Percentiles rank a stretch among this genome's conserved stretches.
Evolutionary conservation across 495 filamentous ascomycete genomes (phyloP).

Genomic region (Trichoderma orchidacearum): DNA sequence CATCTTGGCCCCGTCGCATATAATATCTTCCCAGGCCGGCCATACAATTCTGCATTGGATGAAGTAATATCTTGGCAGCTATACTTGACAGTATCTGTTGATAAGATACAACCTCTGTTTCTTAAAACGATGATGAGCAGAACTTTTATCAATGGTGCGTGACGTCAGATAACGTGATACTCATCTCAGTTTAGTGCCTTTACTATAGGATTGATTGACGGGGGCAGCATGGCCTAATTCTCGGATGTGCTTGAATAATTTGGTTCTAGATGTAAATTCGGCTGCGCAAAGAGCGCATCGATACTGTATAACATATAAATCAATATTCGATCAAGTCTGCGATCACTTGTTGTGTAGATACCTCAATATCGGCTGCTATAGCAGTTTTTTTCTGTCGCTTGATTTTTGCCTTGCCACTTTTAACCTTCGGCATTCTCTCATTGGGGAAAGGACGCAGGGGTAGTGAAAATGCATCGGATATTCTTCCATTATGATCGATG

Average conservation of each 20-base stretch:
- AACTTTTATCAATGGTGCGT: too few relatives aligned
- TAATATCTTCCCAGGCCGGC: too few relatives aligned
- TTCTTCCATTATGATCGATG: constrained; percentile 4
- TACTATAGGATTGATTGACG: constrained; percentile 6
- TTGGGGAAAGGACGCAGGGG: background rate
- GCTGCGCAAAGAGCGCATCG: constrained; percentile 51
- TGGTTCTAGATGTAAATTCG: constrained; percentile 53
- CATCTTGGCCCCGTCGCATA: too few relatives aligned
- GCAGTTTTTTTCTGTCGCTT: constrained; percentile 69
- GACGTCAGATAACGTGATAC: background rate
- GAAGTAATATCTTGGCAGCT: background rate
- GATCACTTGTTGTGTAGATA: constrained; percentile 10
- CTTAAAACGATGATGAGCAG: too few relatives aligned
- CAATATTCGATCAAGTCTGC: background rate
- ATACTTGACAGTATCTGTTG: background rate
- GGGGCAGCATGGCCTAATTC: constrained; percentile 24
- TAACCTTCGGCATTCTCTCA: constrained; percentile 19
- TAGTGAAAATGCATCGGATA: constrained; percentile 2
- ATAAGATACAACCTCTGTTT: too few relatives aligned
- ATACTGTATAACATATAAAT: constrained; percentile 14
- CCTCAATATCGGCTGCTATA: constrained; percentile 18
- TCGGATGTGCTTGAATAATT: constrained; percentile 65
- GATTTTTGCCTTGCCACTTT: constrained; percentile 76
- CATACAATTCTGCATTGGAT: background rate
- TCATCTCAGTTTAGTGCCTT: constrained; percentile 10